Evolutionary conservation across 2,329 filamentous ascomycete species (phyloP).

Genomic region (Gnomoniopsis sp.): DNA sequence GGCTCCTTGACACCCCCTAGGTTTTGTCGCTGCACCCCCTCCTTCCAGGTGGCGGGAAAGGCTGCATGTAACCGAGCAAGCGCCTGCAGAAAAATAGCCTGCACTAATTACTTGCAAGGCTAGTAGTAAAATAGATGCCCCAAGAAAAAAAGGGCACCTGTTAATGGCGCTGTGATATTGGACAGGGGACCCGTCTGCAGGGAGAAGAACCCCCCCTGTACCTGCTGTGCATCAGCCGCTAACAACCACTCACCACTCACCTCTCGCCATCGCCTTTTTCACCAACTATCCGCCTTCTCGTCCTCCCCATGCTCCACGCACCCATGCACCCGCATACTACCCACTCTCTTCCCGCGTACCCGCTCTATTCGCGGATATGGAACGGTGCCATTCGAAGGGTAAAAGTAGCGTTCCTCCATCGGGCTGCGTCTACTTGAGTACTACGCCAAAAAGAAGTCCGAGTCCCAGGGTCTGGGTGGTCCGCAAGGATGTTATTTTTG

Average conservation of each 20-base stretch:
- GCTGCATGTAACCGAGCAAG: conserved; percentile 6
- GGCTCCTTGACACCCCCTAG: conserved; percentile 3
- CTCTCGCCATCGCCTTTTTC: background rate
- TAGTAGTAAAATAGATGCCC: background rate
- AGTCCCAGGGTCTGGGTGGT: background rate
- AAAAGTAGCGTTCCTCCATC: background rate
- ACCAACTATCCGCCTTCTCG: background rate
- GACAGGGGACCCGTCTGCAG: background rate
- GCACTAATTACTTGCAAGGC: background rate
- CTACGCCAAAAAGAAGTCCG: no score
- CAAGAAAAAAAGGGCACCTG: conserved; percentile 5
- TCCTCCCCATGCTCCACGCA: background rate
- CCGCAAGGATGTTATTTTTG: background rate
- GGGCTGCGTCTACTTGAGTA: background rate
- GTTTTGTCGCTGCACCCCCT: conserved; percentile 14
- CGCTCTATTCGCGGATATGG: conserved; percentile 14
- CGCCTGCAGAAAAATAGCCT: conserved; percentile 4
- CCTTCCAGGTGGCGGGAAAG: background rate
- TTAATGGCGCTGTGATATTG: no score
- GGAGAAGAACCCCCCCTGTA: background rate
- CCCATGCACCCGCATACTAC: background rate
- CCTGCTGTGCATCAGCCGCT: conserved; percentile 10
- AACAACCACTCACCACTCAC: conserved; percentile 16
- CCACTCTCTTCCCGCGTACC: conserved; percentile 4
- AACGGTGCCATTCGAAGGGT: background rate